A percentile compares a stretch with the other conserved stretches of the same genome.
Conservation (phyloP, 2,329 filamentous ascomycete genomes). For the Pseudocercospora ulei region DNA sequence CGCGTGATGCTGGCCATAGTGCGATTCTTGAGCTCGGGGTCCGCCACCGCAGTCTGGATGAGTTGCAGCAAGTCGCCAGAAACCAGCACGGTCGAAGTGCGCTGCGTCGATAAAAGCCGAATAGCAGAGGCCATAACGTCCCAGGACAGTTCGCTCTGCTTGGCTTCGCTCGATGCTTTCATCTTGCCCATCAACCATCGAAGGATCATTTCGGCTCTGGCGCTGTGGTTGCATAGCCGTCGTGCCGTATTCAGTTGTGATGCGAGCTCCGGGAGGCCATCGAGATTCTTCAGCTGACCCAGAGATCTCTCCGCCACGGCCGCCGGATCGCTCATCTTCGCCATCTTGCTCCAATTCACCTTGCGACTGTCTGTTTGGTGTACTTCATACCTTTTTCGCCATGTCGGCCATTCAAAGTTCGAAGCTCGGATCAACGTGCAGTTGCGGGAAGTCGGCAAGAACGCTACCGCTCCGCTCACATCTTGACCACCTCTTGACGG, state of each 20-base stretch:
- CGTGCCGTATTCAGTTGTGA: conserved; percentile 27
- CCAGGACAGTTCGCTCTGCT: conserved; percentile 45
- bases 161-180: conserved; percentile 39
- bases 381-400: conserved; percentile 11
- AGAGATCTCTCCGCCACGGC: conserved; percentile 30
- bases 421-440: conserved; percentile 12
- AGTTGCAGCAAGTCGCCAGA: conserved; percentile 59
- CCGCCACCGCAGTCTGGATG: conserved; percentile 48
- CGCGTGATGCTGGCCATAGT: conserved; percentile 13
- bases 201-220: conserved; percentile 51
- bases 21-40: conserved; percentile 5
- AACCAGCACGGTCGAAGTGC: conserved; percentile 59
- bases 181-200: conserved; percentile 57
- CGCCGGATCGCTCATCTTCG: conserved; percentile 15
- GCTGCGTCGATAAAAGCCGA: conserved; percentile 56
- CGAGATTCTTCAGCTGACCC: conserved; percentile 37
- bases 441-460: neutral
- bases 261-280: conserved; percentile 23
- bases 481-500: conserved; percentile 19
- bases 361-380: no score
- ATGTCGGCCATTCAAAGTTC: conserved; percentile 6
- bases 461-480: neutral
- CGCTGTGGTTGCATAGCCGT: conserved; percentile 28
- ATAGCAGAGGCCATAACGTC: conserved; percentile 53
- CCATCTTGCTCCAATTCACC: no score